These are phyloP conservation scores for Ceratobasidium sp. DNA, from an alignment of 1,284 basidiomycete species.

Conservation along the genomic window DNA sequence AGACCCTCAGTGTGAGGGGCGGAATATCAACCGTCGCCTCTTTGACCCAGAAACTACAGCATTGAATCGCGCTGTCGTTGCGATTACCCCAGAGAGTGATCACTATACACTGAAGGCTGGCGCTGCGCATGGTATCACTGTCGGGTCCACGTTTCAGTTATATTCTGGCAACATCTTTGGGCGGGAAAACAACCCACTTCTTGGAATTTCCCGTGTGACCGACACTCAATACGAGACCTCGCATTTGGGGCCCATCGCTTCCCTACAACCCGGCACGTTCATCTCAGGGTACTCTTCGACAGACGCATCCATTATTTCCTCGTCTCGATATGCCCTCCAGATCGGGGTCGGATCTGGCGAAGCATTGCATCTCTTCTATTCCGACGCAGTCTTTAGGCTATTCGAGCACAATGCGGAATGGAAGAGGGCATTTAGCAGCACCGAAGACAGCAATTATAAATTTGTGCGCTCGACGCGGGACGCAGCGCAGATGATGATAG, in stretches of 20 bases:
- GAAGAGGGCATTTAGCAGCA: neutral
- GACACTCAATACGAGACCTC: neutral
- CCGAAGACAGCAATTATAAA: neutral
- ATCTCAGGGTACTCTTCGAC: too few relatives aligned
- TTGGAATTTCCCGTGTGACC: neutral
- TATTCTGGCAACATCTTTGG: slow-evolving; percentile 67
- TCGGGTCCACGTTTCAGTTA: neutral
- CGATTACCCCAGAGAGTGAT: neutral
- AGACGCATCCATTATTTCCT: too few relatives aligned
- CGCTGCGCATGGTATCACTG: slow-evolving; percentile 1
- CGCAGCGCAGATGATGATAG: slow-evolving; percentile 18
- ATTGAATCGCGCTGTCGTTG: neutral
- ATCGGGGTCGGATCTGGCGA: neutral
- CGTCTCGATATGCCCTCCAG: slow-evolving; percentile 3
- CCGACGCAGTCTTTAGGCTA: neutral
- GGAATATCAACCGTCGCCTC: neutral
- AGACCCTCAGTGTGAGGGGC: neutral
- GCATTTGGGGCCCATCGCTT: neutral
- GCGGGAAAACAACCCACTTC: neutral
- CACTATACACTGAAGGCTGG: neutral
- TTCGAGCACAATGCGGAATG: neutral
- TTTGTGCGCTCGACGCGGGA: neutral
- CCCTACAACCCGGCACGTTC: neutral
- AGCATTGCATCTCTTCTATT: neutral
- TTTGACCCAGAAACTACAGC: neutral